Base-by-base conservation (phyloP, 208 protist genomes). In the Trypanosoma cruzi region DNA sequence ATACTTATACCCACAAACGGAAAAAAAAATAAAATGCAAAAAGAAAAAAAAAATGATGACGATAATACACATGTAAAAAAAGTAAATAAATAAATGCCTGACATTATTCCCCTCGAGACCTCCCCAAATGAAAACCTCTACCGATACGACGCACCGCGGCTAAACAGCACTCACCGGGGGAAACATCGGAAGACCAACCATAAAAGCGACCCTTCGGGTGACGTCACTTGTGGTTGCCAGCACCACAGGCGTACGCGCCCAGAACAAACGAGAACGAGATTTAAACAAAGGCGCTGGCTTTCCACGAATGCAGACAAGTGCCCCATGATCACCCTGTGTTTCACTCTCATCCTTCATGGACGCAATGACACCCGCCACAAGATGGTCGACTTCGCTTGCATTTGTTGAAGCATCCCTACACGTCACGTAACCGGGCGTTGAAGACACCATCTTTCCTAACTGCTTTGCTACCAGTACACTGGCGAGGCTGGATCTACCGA, bases 121-220 rank as follows among this genome's bases (percentile, higher is more conserved):
- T 14, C 4, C 40, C 8, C 40, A 18, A 7, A 13, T 44, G 10
- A 1, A 2, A 7, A 44, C 40, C 18, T 7, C 13, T 14, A 44
- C 40, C 40, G 40, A 44, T 16, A 44, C 40, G 13, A 14, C 40
- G 40, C 40, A 16, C 40, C 31, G 22, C 40, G 1, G 18, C 57
- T 80, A 80, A 34, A 22, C 64, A 40, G 52, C 56, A 56, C 24
- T 64, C 14, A 75, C 68, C 4, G 88, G 81, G 31, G 88, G 88
- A 69, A 85, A 84, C 81, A 90, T 88, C 20, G 70, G 40, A 46
- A 90, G 53, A 8, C 85, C 88, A 34, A 88, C 59, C 48, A 79
- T 81, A 55, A 87, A 91, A 44, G 88, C 82, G 7, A 65, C 66
- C 18, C 68, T 31, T 24, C 88, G 78, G 11, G 85, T 90, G n/a